Evolutionary conservation across 768 basidiomycete species (phyloP).

Genomic region (Roridomyces roridus): DNA sequence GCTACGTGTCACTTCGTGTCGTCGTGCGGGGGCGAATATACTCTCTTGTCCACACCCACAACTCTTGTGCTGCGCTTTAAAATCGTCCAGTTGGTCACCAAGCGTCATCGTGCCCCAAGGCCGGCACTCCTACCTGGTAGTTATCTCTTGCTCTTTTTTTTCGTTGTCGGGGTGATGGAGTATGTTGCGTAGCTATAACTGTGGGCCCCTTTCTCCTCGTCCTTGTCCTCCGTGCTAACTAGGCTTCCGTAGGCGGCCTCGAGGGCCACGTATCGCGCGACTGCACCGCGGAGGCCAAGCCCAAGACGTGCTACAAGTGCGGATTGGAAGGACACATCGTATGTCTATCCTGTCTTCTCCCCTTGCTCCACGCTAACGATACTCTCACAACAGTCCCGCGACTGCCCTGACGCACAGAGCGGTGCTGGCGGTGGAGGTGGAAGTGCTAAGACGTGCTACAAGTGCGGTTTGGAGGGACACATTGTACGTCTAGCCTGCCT

Average conservation of each 20-base stretch:
- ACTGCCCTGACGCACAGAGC: constrained; percentile 65
- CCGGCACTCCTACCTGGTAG: constrained; percentile 89
- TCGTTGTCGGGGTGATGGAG: background rate
- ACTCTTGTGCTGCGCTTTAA: background rate
- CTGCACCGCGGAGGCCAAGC: constrained; percentile 77
- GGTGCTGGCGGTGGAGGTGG: constrained; percentile 35
- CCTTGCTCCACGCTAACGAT: background rate
- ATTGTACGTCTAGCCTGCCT: background rate
- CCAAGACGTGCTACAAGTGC: constrained; percentile 91
- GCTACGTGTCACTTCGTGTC: constrained; percentile 19
- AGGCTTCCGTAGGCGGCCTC: constrained; percentile 57
- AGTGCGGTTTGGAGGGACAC: too few relatives aligned
- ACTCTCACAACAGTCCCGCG: constrained; percentile 63
- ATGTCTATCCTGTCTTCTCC: constrained; percentile 38
- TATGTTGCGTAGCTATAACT: constrained; percentile 68
- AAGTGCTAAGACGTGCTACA: too few relatives aligned
- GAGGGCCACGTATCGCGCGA: constrained; percentile 88
- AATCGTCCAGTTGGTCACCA: constrained; percentile 76
- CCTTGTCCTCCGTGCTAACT: background rate
- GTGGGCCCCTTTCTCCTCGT: constrained; percentile 45
- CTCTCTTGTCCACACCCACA: constrained; percentile 18
- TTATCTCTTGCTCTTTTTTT: constrained; percentile 24
- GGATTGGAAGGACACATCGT: constrained; percentile 86
- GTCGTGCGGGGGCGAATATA: constrained; percentile 28
- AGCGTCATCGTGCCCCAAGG: constrained; percentile 84